Percentiles rank a stretch among this genome's conserved stretches.
phyloP scores from a whole-genome alignment of 352 stramenopile genomes.

The Lagenidium sp. region DNA sequence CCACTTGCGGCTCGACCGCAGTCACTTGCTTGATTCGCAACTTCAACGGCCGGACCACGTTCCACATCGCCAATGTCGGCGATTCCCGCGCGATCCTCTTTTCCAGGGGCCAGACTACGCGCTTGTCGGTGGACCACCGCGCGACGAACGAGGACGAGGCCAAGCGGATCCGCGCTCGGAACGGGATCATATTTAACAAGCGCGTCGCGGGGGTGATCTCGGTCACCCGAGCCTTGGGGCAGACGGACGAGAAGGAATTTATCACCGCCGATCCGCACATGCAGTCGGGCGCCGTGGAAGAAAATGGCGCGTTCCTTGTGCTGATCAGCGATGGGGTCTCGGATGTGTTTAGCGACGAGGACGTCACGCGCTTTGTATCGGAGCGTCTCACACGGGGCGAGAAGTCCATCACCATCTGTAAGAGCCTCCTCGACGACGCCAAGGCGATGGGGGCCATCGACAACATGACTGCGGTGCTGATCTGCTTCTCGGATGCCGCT shows the following conservation, averaged over 20 bases:
- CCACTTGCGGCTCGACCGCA: constrained; percentile 56
- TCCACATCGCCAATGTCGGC: constrained; percentile 71
- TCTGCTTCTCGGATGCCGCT: constrained; percentile 39
- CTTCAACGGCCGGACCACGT: constrained; percentile 42
- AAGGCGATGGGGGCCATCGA: constrained; percentile 63
- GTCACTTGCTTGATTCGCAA: constrained; percentile 66
- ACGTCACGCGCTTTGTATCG: constrained; percentile 55
- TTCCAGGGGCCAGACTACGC: constrained; percentile 30
- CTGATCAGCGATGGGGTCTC: constrained; percentile 72
- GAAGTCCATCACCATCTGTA: constrained; percentile 45
- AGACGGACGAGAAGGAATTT: constrained; percentile 76
- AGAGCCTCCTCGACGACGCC: constrained; percentile 52
- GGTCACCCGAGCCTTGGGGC: constrained; percentile 66
- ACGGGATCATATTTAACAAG: constrained; percentile 82
- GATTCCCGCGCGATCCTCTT: constrained; percentile 72
- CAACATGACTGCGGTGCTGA: constrained; percentile 78
- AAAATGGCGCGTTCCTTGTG: constrained; percentile 52
- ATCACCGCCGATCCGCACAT: constrained; percentile 62
- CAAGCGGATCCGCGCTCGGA: constrained; percentile 55
- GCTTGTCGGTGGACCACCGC: constrained; percentile 70
- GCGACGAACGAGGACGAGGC: constrained; percentile 70
- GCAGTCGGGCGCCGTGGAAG: constrained; percentile 37
- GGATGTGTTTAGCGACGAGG: constrained; percentile 63
- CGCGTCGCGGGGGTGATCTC: constrained; percentile 62
- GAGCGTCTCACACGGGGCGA: constrained; percentile 32